A percentile compares a stretch with the other conserved stretches of the same genome.
These are phyloP conservation scores for Phytophthora europaea DNA, from an alignment of 352 stramenopile genomes.

Conservation along the genomic window DNA sequence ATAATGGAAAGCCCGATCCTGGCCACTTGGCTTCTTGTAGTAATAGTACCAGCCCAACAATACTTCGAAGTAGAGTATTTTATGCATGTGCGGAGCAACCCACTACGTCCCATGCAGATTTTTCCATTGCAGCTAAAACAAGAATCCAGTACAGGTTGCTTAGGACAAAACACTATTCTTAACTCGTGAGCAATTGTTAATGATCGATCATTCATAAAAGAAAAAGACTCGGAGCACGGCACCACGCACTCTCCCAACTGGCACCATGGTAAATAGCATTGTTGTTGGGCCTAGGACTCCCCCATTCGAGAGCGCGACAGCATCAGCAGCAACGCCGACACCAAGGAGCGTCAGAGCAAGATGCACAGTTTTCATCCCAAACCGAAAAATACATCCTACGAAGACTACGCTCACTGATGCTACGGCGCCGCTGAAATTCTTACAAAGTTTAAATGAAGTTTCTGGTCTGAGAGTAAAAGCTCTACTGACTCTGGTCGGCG, in stretches of 20 bases:
- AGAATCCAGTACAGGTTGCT: no score
- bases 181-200: no score
- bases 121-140: no score
- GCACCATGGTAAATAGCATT: background rate
- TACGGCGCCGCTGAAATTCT: background rate
- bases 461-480: background rate
- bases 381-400: background rate
- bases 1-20: no score
- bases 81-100: no score
- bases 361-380: background rate
- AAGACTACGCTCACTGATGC: background rate
- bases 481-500: background rate
- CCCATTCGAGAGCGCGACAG: background rate
- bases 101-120: no score
- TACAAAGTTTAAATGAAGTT: background rate
- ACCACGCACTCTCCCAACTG: background rate
- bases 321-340: background rate
- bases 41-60: no score
- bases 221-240: no score
- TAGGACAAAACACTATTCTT: no score
- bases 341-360: background rate
- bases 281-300: background rate
- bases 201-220: no score
- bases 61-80: no score
- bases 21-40: no score